Base-by-base conservation (phyloP, 176 grass and related monocot species). In the Eragrostis curvula region DNA sequence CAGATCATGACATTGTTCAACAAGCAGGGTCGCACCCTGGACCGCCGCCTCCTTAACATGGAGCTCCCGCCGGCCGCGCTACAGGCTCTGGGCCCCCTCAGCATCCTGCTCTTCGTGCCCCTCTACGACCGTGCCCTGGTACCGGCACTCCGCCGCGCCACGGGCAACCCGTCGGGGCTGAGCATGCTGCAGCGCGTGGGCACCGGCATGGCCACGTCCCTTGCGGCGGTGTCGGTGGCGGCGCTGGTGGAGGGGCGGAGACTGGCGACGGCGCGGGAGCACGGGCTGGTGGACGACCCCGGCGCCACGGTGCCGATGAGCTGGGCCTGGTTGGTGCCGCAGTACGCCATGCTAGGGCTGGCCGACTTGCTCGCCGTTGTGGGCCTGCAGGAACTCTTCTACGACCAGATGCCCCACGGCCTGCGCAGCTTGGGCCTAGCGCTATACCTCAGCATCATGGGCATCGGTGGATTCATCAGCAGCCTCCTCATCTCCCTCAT, bases 301-400 rank as follows among this genome's bases (percentile, higher is more conserved):
- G n/a, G n/a, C n/a, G n/a, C n/a, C n/a, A n/a, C n/a, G n/a, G n/a
- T n/a, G n/a, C n/a, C n/a, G n/a, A n/a, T n/a, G n/a, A 82, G 24
- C 24, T 81, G 75, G 75, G 65, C 56, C 20, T 90, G 91, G 91
- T 8, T 90, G 10, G 81, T 90, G 62, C 91, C 81, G 30, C 87
- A 93, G 76, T 93, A 90, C 63, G 25, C 81, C 7, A 44, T 89
- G 42, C 59, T 84, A 15, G 91, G 90, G 8, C 59, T 90, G 42
- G 76, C 79, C 2, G 87, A 93, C 69, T 81, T 93, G 23, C 77
- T 93, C 21, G 80, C 84, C 1, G 60, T 90, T 9, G 59, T 93
- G 11, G 91, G 91, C 9, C 64, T 93, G 64, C 87, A 93, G 70
- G 91, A 90, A 61, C 87, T 93, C 72, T 93, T 87, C 72, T 89